phyloP scores from a whole-genome alignment of 1,139 yeast genomes.

The Blastobotrys aristatus region DNA sequence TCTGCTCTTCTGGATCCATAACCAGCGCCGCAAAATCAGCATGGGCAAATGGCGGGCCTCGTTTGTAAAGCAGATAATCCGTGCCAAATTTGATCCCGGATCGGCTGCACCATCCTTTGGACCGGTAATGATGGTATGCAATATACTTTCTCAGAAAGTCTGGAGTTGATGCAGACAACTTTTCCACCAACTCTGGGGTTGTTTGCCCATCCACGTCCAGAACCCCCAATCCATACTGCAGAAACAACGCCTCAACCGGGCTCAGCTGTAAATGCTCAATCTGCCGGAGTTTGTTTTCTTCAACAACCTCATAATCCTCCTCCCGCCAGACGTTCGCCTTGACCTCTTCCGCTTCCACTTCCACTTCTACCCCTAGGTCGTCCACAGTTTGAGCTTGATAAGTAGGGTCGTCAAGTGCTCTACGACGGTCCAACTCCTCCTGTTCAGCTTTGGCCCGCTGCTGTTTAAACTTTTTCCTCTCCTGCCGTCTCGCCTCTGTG shows the following conservation, averaged over 20 bases:
- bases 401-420: constrained; percentile 20
- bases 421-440: constrained; percentile 29
- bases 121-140: constrained; percentile 80
- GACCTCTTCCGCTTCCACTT: constrained; percentile 14
- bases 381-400: constrained; percentile 8
- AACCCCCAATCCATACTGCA: constrained; percentile 49
- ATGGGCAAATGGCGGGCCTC: constrained; percentile 95
- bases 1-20: constrained; percentile 34
- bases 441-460: constrained; percentile 41
- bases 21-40: constrained; percentile 74
- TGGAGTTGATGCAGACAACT: constrained; percentile 15
- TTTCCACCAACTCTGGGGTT: constrained; percentile 17
- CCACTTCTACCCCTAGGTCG: constrained; percentile 12
- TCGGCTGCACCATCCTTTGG: constrained; percentile 92
- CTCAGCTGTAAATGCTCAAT: constrained; percentile 70
- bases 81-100: constrained; percentile 90
- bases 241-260: constrained; percentile 70
- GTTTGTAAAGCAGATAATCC: constrained; percentile 69
- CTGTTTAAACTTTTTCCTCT: constrained; percentile 65
- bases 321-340: constrained; percentile 17
- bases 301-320: constrained; percentile 33
- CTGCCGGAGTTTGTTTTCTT: constrained; percentile 38
- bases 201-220: constrained; percentile 29
- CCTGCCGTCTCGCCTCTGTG: constrained; percentile 66
- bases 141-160: constrained; percentile 46